A percentile compares a stretch with the other conserved stretches of the same genome.
These are phyloP conservation scores for Jacaranda mimosifolia DNA, from an alignment of 257 asterid genomes.

Conservation along the genomic window DNA sequence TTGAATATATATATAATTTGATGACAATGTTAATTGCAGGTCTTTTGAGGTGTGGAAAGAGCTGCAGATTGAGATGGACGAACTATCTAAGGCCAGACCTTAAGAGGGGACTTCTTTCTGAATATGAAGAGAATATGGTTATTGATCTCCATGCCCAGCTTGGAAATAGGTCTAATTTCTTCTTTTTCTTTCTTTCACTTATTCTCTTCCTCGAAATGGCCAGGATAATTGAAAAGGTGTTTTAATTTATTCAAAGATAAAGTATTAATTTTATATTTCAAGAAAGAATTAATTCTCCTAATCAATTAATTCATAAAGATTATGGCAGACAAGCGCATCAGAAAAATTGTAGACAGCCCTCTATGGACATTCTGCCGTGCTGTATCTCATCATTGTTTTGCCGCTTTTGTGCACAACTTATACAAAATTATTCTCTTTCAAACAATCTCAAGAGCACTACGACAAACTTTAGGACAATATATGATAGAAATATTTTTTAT, in stretches of 20 bases:
- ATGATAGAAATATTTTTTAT: no score
- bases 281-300: no score
- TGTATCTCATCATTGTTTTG: slow-evolving; percentile 10
- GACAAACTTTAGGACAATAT: no score
- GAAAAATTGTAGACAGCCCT: neutral
- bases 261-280: no score
- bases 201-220: neutral
- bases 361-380: slow-evolving; percentile 18
- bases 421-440: no score
- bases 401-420: neutral
- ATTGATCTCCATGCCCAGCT: slow-evolving; percentile 93
- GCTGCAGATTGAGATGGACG: slow-evolving; percentile 91
- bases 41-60: slow-evolving; percentile 83
- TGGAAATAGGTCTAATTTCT: slow-evolving; percentile 69
- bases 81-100: slow-evolving; percentile 88
- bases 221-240: no score
- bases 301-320: neutral
- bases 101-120: slow-evolving; percentile 83
- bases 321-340: slow-evolving; percentile 27
- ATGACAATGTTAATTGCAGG: slow-evolving; percentile 48
- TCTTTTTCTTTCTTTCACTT: no score
- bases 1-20: no score
- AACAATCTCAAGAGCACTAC: no score
- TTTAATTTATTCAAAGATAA: no score
- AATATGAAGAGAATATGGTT: slow-evolving; percentile 82